Percentiles rank a stretch among this genome's conserved stretches.
Evolutionary conservation across 2,329 filamentous ascomycete species (phyloP).

Genomic region (Kalmusia sp.): DNA sequence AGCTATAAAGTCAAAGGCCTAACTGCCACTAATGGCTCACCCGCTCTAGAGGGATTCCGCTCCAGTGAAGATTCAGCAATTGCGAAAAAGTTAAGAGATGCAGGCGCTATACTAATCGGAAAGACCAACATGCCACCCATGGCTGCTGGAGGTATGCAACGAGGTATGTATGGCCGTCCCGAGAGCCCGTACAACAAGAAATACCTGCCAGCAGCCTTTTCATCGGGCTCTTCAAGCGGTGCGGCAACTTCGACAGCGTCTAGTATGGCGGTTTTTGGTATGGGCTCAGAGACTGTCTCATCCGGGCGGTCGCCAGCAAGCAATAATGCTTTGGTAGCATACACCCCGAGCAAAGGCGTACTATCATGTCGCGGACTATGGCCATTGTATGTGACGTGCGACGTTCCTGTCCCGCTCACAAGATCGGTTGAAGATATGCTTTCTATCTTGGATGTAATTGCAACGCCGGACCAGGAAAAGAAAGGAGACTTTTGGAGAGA

Average conservation of each 20-base stretch:
- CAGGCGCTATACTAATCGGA: conserved; percentile 61
- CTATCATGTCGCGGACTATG: conserved; percentile 61
- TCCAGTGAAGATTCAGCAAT: conserved; percentile 62
- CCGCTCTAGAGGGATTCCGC: conserved; percentile 59
- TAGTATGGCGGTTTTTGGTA: conserved; percentile 60
- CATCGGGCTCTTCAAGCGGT: conserved; percentile 66
- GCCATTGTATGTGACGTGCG: conserved; percentile 64
- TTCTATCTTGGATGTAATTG: conserved; percentile 57
- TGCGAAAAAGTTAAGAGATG: conserved; percentile 55
- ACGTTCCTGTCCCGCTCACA: conserved; percentile 62
- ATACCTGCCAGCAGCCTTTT: conserved; percentile 62
- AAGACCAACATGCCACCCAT: conserved; percentile 68
- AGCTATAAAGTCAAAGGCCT: conserved; percentile 62
- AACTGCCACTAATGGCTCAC: conserved; percentile 62
- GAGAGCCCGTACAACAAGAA: conserved; percentile 63
- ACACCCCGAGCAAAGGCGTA: conserved; percentile 62
- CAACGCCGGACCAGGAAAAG: conserved; percentile 49
- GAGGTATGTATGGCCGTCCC: conserved; percentile 63
- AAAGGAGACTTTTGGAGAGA: conserved; percentile 63
- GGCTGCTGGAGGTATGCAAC: conserved; percentile 65
- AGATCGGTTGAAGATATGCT: conserved; percentile 60
- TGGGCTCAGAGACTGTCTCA: conserved; percentile 64
- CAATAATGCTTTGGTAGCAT: conserved; percentile 63
- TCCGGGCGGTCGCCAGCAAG: conserved; percentile 64
- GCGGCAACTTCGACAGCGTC: conserved; percentile 59